Evolutionary conservation across 495 filamentous ascomycete genomes (phyloP).

Genomic region (Penicillium malachiteum): DNA sequence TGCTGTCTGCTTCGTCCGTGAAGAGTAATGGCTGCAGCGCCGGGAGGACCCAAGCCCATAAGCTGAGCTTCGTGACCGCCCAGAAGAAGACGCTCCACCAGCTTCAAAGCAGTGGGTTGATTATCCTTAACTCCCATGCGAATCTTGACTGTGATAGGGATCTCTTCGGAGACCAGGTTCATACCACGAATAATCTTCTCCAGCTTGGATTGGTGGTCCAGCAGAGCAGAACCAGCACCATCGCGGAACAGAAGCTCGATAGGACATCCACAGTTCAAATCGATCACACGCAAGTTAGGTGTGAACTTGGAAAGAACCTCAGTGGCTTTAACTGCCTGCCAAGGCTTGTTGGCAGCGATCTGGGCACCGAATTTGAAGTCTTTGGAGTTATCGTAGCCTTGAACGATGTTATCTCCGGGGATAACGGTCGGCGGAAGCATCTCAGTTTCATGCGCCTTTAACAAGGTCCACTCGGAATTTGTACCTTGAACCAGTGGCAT

Average conservation of each 20-base stretch:
- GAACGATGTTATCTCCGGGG: conserved; percentile 50
- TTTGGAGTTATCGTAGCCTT: conserved; percentile 74
- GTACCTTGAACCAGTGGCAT: conserved; percentile 86
- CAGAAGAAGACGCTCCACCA: conserved; percentile 78
- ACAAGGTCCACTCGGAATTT: conserved; percentile 89
- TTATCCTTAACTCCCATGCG: conserved; percentile 85
- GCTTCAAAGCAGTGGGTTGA: conserved; percentile 73
- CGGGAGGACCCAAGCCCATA: conserved; percentile 62
- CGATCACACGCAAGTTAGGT: conserved; percentile 81
- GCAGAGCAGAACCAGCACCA: conserved; percentile 90
- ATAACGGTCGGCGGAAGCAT: conserved; percentile 58
- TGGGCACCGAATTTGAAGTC: conserved; percentile 90
- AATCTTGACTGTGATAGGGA: conserved; percentile 92
- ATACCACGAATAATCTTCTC: conserved; percentile 92
- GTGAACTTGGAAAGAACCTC: conserved; percentile 74
- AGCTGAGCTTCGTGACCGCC: conserved; percentile 66
- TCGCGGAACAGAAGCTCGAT: conserved; percentile 87
- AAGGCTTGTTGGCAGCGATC: conserved; percentile 85
- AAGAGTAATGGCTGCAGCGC: conserved; percentile 88
- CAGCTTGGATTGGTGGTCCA: conserved; percentile 78
- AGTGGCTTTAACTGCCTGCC: conserved; percentile 80
- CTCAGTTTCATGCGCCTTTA: conserved; percentile 86
- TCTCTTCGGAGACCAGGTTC: conserved; percentile 83
- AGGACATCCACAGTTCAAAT: conserved; percentile 95
- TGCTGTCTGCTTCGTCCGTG: conserved; percentile 93